Conservation (phyloP, 176 grass and related monocot species). For the Phoenix dactylifera region DNA sequence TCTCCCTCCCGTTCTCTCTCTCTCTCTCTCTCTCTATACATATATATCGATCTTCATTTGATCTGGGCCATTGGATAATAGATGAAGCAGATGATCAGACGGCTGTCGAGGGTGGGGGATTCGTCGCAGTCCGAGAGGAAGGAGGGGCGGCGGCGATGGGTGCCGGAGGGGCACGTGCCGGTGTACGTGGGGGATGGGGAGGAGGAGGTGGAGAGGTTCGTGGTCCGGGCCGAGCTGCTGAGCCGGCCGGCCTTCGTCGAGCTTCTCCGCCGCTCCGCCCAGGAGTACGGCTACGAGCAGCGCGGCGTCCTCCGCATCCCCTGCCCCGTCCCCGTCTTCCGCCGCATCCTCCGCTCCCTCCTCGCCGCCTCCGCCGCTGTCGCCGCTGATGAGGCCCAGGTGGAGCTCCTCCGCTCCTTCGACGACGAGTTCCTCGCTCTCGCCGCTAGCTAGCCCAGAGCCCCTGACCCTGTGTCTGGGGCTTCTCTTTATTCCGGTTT, state of each 20-base stretch:
- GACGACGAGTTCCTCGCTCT: not conserved
- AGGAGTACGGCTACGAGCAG: conserved; percentile 76
- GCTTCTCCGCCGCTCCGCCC: conserved; percentile 46
- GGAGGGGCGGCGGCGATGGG: conserved; percentile 7
- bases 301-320: conserved; percentile 66
- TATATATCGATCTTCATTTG: too few relatives aligned
- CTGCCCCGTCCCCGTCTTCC: conserved; percentile 44
- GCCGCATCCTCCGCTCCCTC: conserved; percentile 23
- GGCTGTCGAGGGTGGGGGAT: conserved; percentile 51
- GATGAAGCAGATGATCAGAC: conserved; percentile 60
- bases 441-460: not conserved
- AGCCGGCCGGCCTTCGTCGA: conserved; percentile 52
- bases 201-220: conserved; percentile 62
- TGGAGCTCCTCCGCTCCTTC: conserved; percentile 4
- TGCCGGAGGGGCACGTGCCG: conserved; percentile 68
- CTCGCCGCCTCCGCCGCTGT: conserved; percentile 25
- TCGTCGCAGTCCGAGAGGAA: conserved; percentile 23
- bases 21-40: too few relatives aligned
- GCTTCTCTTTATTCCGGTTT: too few relatives aligned
- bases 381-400: not conserved
- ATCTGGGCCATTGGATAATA: not conserved
- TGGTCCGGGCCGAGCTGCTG: conserved; percentile 53
- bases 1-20: too few relatives aligned
- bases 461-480: too few relatives aligned
- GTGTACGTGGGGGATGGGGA: conserved; percentile 49